These are phyloP conservation scores for Inga oerstediana DNA, from an alignment of 306 rosid species.

Conservation along the genomic window DNA sequence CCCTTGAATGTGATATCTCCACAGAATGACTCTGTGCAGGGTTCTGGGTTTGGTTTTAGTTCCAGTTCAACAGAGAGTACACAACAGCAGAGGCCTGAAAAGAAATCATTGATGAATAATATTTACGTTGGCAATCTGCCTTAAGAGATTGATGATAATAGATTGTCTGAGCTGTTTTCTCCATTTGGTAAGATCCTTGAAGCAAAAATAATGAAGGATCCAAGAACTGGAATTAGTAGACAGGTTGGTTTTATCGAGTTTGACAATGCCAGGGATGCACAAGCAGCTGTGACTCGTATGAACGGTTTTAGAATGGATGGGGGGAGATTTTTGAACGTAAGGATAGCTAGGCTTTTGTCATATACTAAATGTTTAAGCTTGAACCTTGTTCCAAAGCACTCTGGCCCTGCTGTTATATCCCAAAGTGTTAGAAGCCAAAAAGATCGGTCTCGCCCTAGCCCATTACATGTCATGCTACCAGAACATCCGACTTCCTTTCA, in stretches of 20 bases:
- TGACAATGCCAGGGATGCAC: slow-evolving; percentile 7
- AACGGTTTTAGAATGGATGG: slow-evolving; percentile 33
- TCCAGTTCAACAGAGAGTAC: slow-evolving; percentile 4
- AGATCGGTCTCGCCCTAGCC: slow-evolving; percentile 1
- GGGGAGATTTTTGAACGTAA: slow-evolving; percentile 5
- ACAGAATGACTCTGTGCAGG: not conserved
- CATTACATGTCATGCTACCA: slow-evolving; percentile 26
- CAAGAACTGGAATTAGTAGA: slow-evolving; percentile 25
- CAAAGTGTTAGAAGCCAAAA: slow-evolving; percentile 19
- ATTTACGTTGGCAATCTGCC: slow-evolving; percentile 34
- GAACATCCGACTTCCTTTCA: slow-evolving; percentile 7
- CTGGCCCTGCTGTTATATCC: not conserved
- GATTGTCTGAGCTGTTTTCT: slow-evolving; percentile 29
- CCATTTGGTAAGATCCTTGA: slow-evolving; percentile 30
- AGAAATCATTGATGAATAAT: slow-evolving; percentile 26
- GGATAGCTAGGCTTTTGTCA: slow-evolving; percentile 1
- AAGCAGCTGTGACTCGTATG: not conserved
- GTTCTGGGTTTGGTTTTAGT: not conserved
- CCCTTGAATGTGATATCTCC: slow-evolving; percentile 6
- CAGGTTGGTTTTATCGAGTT: slow-evolving; percentile 33
- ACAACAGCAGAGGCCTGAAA: not conserved
- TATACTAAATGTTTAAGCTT: not conserved
- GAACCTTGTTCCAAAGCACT: not conserved
- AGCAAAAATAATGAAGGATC: slow-evolving; percentile 32
- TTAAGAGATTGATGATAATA: slow-evolving; percentile 1